Conservation (phyloP, 108 stramenopile species). For the Cylindrotheca closterium region DNA sequence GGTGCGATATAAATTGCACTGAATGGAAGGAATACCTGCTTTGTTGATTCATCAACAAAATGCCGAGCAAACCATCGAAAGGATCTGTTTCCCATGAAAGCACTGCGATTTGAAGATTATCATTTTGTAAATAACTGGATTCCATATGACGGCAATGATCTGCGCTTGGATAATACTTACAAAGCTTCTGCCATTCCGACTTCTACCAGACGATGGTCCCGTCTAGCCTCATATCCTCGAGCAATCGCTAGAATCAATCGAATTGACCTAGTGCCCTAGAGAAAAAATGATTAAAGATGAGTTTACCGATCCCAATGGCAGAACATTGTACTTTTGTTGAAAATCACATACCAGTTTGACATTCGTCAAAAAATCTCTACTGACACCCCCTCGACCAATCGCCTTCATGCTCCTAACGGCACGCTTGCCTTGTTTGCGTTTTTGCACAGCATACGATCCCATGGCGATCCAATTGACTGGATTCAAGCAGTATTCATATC, state of each 20-base stretch:
- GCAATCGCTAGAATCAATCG: slow-evolving; percentile 57
- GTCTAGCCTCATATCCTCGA: slow-evolving; percentile 54
- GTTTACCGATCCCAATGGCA: background rate
- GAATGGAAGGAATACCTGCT: slow-evolving; percentile 49
- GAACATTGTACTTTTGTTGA: no score
- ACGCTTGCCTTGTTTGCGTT: slow-evolving; percentile 32
- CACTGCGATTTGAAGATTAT: no score
- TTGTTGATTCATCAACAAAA: slow-evolving; percentile 33
- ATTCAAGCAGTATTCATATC: slow-evolving; percentile 35
- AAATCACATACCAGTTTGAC: slow-evolving; percentile 29
- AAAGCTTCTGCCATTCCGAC: slow-evolving; percentile 42
- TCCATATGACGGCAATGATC: no score
- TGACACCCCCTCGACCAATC: slow-evolving; percentile 53
- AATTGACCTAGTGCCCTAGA: slow-evolving; percentile 37
- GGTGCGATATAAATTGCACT: slow-evolving; percentile 31
- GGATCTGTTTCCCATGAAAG: slow-evolving; percentile 73
- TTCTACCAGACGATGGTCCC: slow-evolving; percentile 44
- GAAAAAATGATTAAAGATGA: background rate
- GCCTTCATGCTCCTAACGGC: slow-evolving; percentile 58
- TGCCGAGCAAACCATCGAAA: slow-evolving; percentile 50
- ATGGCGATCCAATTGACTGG: slow-evolving; percentile 29
- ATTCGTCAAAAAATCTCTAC: slow-evolving; percentile 40
- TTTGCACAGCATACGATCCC: slow-evolving; percentile 33
- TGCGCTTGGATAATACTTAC: slow-evolving; percentile 26
- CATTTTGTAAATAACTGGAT: no score